Evolutionary conservation across 2,329 filamentous ascomycete species (phyloP).

Genomic region (Tolypocladium amazonense): DNA sequence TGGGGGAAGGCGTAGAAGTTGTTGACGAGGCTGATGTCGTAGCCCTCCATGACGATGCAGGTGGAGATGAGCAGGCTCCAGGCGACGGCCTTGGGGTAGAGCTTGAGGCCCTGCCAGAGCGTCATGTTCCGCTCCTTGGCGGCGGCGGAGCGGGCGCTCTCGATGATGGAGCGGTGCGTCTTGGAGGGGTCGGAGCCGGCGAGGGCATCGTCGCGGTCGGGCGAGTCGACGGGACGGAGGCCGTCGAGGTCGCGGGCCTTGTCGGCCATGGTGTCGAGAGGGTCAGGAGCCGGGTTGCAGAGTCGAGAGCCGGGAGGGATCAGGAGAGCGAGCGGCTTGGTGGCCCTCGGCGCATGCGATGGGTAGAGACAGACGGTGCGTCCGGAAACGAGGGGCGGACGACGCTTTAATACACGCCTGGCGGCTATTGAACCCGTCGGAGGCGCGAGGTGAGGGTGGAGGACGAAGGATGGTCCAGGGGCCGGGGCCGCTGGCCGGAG

Average conservation of each 20-base stretch:
- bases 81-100: conserved; percentile 77
- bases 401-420: not conserved
- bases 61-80: conserved; percentile 86
- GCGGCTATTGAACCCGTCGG: not conserved
- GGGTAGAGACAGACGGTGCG: not conserved
- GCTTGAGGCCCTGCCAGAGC: conserved; percentile 61
- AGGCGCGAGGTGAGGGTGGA: not conserved
- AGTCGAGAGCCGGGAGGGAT: too few species aligned
- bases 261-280: not conserved
- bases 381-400: not conserved
- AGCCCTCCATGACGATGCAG: conserved; percentile 86
- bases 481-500: not conserved
- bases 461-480: not conserved
- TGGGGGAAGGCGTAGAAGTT: conserved; percentile 60
- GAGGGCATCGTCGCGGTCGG: conserved; percentile 7
- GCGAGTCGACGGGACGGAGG: conserved; percentile 5
- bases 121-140: conserved; percentile 61
- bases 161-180: conserved; percentile 18
- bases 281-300: not conserved
- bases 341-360: not conserved
- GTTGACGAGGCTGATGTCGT: conserved; percentile 71
- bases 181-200: conserved; percentile 10
- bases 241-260: not conserved
- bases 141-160: conserved; percentile 32
- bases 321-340: not conserved